These are phyloP conservation scores for Neopestalotiopsis sp. DNA, from an alignment of 2,329 filamentous ascomycete species.

Conservation along the genomic window DNA sequence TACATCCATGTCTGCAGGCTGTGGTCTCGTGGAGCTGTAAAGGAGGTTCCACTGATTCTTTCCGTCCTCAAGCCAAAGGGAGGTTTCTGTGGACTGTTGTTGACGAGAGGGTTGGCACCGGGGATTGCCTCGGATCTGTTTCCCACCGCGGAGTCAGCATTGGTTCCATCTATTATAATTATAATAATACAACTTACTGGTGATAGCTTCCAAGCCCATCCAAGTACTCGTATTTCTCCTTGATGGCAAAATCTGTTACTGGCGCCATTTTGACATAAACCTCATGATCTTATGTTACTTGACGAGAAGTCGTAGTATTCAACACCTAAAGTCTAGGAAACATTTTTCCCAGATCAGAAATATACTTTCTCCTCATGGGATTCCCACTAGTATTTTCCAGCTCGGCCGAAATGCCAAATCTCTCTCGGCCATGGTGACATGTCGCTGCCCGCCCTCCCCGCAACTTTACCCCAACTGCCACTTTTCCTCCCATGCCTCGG, in stretches of 20 bases:
- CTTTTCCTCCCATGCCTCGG: neutral
- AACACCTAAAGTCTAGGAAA: too few relatives aligned
- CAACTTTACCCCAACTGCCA: conserved; percentile 8
- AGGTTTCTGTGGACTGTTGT: conserved; percentile 84
- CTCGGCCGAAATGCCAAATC: neutral
- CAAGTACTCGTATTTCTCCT: conserved; percentile 15
- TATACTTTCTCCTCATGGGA: neutral
- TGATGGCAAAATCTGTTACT: conserved; percentile 14
- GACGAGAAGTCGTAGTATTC: neutral
- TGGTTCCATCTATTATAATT: neutral
- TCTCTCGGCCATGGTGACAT: neutral
- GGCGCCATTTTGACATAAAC: conserved; percentile 9
- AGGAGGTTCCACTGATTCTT: conserved; percentile 75
- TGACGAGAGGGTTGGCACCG: conserved; percentile 74
- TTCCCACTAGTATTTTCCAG: neutral
- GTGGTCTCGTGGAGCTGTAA: conserved; percentile 71
- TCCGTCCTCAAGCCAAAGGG: conserved; percentile 83
- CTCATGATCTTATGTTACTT: neutral
- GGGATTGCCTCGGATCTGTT: conserved; percentile 76
- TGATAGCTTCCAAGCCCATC: conserved; percentile 12
- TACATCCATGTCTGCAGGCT: conserved; percentile 79
- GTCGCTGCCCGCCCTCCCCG: conserved; percentile 3
- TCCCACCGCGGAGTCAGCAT: neutral
- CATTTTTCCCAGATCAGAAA: neutral
- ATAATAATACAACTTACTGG: neutral